These are phyloP conservation scores for Cladosporium phlei DNA, from an alignment of 2,329 filamentous ascomycete species.

Conservation along the genomic window DNA sequence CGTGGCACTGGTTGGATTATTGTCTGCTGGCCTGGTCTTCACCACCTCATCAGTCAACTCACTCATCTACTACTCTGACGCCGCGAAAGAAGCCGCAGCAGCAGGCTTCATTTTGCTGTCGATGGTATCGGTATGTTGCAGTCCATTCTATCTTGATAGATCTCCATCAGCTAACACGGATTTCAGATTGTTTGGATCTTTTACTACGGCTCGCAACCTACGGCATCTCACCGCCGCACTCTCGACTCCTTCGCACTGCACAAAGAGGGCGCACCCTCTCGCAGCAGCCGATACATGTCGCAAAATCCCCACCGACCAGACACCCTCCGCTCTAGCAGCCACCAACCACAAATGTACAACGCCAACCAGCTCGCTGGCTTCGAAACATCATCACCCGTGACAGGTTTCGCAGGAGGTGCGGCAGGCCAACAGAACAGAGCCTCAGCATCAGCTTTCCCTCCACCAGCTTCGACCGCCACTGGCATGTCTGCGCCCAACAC, in stretches of 20 bases:
- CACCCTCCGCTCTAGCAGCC: constrained; percentile 63
- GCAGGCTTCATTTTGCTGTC: constrained; percentile 92
- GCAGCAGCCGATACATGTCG: constrained; percentile 65
- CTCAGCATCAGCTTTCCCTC: constrained; percentile 42
- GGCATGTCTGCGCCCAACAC: constrained; percentile 11
- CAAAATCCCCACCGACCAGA: constrained; percentile 71
- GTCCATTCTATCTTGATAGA: background rate
- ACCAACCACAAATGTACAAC: constrained; percentile 93
- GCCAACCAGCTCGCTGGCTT: constrained; percentile 92
- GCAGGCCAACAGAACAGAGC: constrained; percentile 43
- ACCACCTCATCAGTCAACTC: constrained; percentile 82
- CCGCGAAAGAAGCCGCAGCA: constrained; percentile 71
- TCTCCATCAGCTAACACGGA: constrained; percentile 20
- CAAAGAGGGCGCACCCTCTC: constrained; percentile 67
- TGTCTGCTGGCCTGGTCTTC: constrained; percentile 76
- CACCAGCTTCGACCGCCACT: constrained; percentile 13
- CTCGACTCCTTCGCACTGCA: constrained; percentile 93
- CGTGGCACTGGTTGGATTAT: constrained; percentile 85
- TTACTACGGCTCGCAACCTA: constrained; percentile 92
- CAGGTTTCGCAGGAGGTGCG: constrained; percentile 57
- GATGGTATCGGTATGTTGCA: constrained; percentile 73
- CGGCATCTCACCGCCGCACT: constrained; percentile 78
- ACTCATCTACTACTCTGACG: constrained; percentile 70
- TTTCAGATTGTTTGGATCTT: constrained; percentile 92
- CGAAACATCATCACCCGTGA: constrained; percentile 87